A percentile compares a stretch with the other conserved stretches of the same genome.
Evolutionary conservation across 1,284 basidiomycete species (phyloP).

Genomic region (Microbotryum intermedium): DNA sequence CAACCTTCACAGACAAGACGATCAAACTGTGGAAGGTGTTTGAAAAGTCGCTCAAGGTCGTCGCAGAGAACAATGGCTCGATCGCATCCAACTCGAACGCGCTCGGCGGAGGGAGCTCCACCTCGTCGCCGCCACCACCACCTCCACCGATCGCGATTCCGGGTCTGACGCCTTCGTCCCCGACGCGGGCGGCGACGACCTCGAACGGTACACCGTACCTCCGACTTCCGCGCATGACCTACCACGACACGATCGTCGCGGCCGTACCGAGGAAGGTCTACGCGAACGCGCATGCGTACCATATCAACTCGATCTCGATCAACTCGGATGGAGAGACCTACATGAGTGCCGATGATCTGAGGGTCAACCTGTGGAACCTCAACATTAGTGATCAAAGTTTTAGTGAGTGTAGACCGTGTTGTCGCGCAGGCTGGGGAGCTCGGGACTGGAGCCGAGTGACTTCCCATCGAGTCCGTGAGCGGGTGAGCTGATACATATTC

Average conservation of each 20-base stretch:
- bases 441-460: too few species aligned
- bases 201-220: constrained; percentile 45
- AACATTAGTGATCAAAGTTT: constrained; percentile 99
- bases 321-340: constrained; percentile 99
- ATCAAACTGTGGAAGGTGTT: constrained; percentile 99
- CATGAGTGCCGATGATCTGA: constrained; percentile 93
- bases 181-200: constrained; percentile 17
- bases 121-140: constrained; percentile 12
- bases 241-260: constrained; percentile 96
- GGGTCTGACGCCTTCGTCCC: constrained; percentile 21
- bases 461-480: neutral
- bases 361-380: constrained; percentile 97
- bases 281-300: constrained; percentile 98
- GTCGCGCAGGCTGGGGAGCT: too few species aligned
- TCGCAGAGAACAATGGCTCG: constrained; percentile 78
- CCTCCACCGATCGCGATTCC: constrained; percentile 3
- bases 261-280: constrained; percentile 98
- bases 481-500: neutral
- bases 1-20: constrained; percentile 74
- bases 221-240: constrained; percentile 76
- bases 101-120: constrained; percentile 17
- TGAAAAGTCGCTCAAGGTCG: constrained; percentile 91
- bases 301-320: constrained; percentile 99
- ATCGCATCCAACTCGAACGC: constrained; percentile 17
- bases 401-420: constrained; percentile 59